Evolutionary conservation across 2,329 filamentous ascomycete species (phyloP).

Genomic region (Diplodia mutila): DNA sequence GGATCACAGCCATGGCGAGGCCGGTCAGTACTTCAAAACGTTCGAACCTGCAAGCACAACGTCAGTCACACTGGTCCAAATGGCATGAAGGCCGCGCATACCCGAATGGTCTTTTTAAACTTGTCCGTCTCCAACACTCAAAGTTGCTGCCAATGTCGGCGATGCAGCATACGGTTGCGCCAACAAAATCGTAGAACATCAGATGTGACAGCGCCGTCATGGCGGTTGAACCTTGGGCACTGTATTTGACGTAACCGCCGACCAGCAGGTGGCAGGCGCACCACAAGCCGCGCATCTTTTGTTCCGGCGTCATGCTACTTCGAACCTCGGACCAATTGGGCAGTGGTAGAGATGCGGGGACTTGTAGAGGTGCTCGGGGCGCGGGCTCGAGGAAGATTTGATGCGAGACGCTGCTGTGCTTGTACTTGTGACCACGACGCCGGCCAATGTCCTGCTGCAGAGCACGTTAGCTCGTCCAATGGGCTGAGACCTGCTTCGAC

Average conservation of each 20-base stretch:
- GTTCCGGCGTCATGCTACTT: constrained; percentile 85
- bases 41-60: constrained; percentile 62
- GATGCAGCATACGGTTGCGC: constrained; percentile 85
- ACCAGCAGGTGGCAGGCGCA: constrained; percentile 85
- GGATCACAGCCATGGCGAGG: constrained; percentile 92
- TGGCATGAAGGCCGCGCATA: constrained; percentile 27
- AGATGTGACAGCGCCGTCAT: constrained; percentile 92
- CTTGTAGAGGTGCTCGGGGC: constrained; percentile 78
- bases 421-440: constrained; percentile 94
- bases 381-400: constrained; percentile 96
- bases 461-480: background rate
- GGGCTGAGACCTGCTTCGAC: constrained; percentile 36
- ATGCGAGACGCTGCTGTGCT: constrained; percentile 93
- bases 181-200: constrained; percentile 93
- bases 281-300: constrained; percentile 83
- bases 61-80: background rate
- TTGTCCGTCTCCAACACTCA: constrained; percentile 93
- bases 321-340: constrained; percentile 88
- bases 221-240: constrained; percentile 81
- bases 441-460: constrained; percentile 80
- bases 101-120: constrained; percentile 89
- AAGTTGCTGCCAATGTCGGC: constrained; percentile 96
- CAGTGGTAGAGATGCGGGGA: constrained; percentile 89
- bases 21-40: constrained; percentile 91
- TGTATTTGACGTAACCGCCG: constrained; percentile 83